Percentiles rank a stretch among this genome's conserved stretches.
Evolutionary conservation across 495 filamentous ascomycete genomes (phyloP).

Genomic region (Halenospora varia): DNA sequence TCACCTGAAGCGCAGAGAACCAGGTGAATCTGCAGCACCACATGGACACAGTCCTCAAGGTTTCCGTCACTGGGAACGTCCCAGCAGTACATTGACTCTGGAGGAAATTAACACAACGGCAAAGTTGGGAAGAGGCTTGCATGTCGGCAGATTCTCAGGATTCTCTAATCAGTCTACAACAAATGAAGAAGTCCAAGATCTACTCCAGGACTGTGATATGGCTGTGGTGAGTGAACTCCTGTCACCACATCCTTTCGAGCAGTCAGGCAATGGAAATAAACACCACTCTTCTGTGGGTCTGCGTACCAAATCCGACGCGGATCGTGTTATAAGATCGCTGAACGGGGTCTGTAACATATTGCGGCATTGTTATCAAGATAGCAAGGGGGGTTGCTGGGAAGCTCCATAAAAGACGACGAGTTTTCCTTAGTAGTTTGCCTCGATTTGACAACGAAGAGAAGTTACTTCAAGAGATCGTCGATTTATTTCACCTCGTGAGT

Average conservation of each 20-base stretch:
- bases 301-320: conserved; percentile 48
- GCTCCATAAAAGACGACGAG: not conserved
- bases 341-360: conserved; percentile 21
- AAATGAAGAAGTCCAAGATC: conserved; percentile 45
- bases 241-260: conserved; percentile 49
- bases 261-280: conserved; percentile 50
- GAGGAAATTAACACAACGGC: conserved; percentile 28
- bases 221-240: conserved; percentile 63
- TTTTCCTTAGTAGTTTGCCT: not conserved
- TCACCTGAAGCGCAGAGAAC: not conserved
- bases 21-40: not conserved
- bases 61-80: conserved; percentile 24
- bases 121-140: conserved; percentile 48
- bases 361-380: not conserved
- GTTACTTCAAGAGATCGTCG: no score
- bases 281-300: conserved; percentile 71
- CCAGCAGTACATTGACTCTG: conserved; percentile 10
- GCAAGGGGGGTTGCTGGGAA: not conserved
- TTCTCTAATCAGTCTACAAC: conserved; percentile 53
- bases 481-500: no score
- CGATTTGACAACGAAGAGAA: not conserved
- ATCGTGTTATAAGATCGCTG: conserved; percentile 31
- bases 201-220: conserved; percentile 57
- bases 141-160: conserved; percentile 58
- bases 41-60: not conserved